Conservation (phyloP, 345 rosid species). For the Citrus reticulata region DNA sequence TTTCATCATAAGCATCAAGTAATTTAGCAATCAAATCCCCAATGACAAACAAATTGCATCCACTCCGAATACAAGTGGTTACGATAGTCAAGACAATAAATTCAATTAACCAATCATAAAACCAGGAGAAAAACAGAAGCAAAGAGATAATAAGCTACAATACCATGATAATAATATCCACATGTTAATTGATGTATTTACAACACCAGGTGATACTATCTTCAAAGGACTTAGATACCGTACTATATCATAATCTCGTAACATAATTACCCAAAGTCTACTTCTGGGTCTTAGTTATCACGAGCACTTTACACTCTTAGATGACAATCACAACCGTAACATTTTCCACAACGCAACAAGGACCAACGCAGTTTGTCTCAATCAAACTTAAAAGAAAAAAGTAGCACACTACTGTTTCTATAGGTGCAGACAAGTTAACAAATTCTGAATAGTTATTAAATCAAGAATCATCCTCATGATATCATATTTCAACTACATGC, state of each 20-base stretch:
- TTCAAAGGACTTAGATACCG: neutral
- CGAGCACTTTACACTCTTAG: neutral
- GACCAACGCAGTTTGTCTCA: neutral
- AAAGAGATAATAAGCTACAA: neutral
- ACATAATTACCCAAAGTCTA: neutral
- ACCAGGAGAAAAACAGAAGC: neutral
- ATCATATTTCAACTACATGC: neutral
- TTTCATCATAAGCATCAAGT: neutral
- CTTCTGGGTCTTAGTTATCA: neutral
- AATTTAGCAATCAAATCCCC: neutral
- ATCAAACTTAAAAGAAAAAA: neutral
- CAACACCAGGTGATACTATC: neutral
- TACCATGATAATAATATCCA: neutral
- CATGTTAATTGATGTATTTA: neutral
- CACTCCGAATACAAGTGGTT: too few relatives aligned
- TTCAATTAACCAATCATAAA: neutral
- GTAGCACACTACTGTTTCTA: neutral
- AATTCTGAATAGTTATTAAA: neutral
- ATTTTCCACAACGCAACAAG: neutral
- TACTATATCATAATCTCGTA: neutral
- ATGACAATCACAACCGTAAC: neutral
- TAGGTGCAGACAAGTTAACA: too few relatives aligned
- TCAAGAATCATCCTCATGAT: neutral
- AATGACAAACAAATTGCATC: neutral
- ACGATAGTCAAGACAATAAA: neutral